Percentiles rank a stretch among this genome's conserved stretches.
These are phyloP conservation scores for Gamsiella multidivaricata DNA, from an alignment of 192 early-diverging fungal species.

Conservation along the genomic window DNA sequence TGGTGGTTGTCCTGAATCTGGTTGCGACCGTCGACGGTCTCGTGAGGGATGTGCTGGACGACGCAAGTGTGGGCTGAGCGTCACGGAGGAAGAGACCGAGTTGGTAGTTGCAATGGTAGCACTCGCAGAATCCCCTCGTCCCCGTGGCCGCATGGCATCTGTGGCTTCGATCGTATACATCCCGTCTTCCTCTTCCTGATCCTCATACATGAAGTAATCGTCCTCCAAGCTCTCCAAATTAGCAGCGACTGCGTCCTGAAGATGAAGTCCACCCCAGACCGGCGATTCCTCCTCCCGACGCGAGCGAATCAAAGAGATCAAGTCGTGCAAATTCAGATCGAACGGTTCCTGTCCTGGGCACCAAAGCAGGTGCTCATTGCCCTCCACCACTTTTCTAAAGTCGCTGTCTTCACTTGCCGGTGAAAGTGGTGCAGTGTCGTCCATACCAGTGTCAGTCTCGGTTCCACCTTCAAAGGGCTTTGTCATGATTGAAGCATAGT, in stretches of 20 bases:
- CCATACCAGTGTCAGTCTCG: background rate
- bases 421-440: constrained; percentile 4
- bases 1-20: background rate
- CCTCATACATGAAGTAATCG: constrained; percentile 43
- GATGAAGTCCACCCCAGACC: constrained; percentile 42
- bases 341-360: constrained; percentile 45
- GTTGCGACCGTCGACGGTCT: constrained; percentile 13
- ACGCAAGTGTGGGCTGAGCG: constrained; percentile 10
- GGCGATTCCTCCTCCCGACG: constrained; percentile 45
- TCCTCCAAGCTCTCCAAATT: constrained; percentile 22
- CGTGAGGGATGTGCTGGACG: constrained; percentile 26
- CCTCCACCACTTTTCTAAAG: background rate
- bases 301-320: constrained; percentile 31
- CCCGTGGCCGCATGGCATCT: background rate
- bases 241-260: constrained; percentile 35
- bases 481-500: constrained; percentile 35
- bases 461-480: background rate
- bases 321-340: constrained; percentile 26
- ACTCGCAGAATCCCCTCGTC: background rate
- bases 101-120: background rate
- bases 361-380: constrained; percentile 29
- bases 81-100: background rate
- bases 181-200: constrained; percentile 49
- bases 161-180: constrained; percentile 23
- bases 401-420: constrained; percentile 34